Evolutionary conservation across 164 flowering plant genomes (phyloP).

Genomic region (Liquidambar formosana): DNA sequence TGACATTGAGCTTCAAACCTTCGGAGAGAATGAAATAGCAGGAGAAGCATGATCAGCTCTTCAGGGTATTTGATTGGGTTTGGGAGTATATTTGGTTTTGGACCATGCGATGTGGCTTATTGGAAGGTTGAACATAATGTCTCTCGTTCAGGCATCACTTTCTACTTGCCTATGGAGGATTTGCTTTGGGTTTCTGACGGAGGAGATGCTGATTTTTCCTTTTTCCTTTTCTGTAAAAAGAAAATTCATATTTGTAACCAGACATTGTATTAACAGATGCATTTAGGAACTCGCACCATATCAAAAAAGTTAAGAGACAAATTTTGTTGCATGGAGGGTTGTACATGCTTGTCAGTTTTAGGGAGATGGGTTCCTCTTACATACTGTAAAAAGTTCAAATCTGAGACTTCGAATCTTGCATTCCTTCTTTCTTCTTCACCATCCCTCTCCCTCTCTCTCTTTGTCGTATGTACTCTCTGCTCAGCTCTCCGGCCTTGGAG

Average conservation of each 20-base stretch:
- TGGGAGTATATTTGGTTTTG: no score
- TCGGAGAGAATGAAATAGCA: background rate
- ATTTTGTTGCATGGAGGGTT: background rate
- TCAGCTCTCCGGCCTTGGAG: no score
- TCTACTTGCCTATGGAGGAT: background rate
- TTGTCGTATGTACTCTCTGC: no score
- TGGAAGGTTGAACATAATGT: background rate
- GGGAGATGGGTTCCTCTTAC: background rate
- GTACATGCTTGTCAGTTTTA: background rate
- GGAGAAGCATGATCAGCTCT: background rate
- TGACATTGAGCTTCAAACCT: background rate
- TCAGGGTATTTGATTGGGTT: background rate
- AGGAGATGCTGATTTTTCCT: background rate
- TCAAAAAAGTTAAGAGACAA: background rate
- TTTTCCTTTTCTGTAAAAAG: conserved; percentile 2
- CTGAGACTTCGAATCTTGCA: background rate
- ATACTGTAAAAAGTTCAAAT: background rate
- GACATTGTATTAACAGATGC: background rate
- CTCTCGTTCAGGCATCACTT: background rate
- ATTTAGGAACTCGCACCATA: background rate
- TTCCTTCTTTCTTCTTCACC: background rate
- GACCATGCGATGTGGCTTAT: no score
- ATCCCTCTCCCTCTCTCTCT: no score
- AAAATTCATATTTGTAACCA: background rate
- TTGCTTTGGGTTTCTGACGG: conserved; percentile 1